Conservation (phyloP, 306 rosid genomes). For the Heteromeles arbutifolia region DNA sequence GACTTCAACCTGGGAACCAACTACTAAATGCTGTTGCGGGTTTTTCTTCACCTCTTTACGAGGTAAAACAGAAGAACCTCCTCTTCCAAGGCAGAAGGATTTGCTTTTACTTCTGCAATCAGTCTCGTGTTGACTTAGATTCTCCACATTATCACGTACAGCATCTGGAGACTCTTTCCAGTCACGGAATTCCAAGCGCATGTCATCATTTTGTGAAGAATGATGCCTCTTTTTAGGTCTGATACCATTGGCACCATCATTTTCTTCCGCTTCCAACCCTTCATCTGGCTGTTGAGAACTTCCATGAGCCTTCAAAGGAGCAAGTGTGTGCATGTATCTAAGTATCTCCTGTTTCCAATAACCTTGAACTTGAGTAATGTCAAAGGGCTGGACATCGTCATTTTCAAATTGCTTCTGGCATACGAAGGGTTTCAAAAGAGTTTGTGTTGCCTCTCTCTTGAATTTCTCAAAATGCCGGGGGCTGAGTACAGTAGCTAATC, state of each 20-base stretch:
- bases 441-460: conserved; percentile 43
- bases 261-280: conserved; percentile 33
- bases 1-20: conserved; percentile 71
- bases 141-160: conserved; percentile 2
- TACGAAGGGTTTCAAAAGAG: conserved; percentile 50
- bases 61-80: conserved; percentile 14
- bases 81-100: conserved; percentile 9
- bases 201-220: conserved; percentile 17
- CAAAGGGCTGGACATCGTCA: conserved; percentile 62
- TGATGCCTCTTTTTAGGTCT: conserved; percentile 63
- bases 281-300: conserved; percentile 38
- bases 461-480: conserved; percentile 65
- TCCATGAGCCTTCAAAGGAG: conserved; percentile 36
- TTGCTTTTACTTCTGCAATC: conserved; percentile 20
- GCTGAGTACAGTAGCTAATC: conserved; percentile 78
- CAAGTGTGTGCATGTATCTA: conserved; percentile 38
- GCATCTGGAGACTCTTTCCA: conserved; percentile 19
- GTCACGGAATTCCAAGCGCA: neutral
- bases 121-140: conserved; percentile 3
- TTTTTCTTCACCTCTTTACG: conserved; percentile 19
- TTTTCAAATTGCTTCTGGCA: conserved; percentile 59
- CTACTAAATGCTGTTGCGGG: conserved; percentile 16
- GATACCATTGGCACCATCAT: conserved; percentile 10
- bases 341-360: conserved; percentile 86
- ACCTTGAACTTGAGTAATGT: conserved; percentile 72